Conservation (phyloP, 176 grass and related monocot genomes). For the Aegilops speltoides region DNA sequence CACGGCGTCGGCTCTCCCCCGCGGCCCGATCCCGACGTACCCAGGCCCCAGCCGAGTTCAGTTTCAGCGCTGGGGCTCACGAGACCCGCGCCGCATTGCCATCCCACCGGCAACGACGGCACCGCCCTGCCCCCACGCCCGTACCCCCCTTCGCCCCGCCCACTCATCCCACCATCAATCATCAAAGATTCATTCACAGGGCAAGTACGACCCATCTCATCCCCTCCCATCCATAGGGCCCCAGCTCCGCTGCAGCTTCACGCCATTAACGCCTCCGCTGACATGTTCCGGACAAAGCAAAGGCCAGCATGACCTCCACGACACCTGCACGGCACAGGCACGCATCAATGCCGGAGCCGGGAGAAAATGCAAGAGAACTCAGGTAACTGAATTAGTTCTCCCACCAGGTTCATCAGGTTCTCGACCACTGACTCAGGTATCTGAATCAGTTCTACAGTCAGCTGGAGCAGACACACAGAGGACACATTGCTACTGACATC, state of each 20-base stretch:
- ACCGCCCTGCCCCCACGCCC: background rate
- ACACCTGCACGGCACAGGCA: constrained; percentile 36
- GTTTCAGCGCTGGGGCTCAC: constrained; percentile 3
- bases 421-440: too few relatives aligned
- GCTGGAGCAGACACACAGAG: too few relatives aligned
- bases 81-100: background rate
- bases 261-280: too few relatives aligned
- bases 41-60: background rate
- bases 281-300: background rate
- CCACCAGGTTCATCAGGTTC: background rate
- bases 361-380: background rate
- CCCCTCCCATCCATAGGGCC: background rate
- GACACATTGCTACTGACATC: background rate
- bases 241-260: background rate
- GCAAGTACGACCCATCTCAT: background rate
- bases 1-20: background rate
- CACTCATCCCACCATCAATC: constrained; percentile 32
- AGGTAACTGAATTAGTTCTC: background rate
- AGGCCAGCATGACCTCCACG: background rate
- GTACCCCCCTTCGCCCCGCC: constrained; percentile 7
- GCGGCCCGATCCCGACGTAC: background rate
- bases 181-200: constrained; percentile 15
- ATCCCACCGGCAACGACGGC: background rate
- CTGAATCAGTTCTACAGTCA: too few relatives aligned
- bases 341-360: background rate